A percentile compares a stretch with the other conserved stretches of the same genome.
phyloP scores from a whole-genome alignment of 345 rosid species.

The Bretschneidera sinensis region DNA sequence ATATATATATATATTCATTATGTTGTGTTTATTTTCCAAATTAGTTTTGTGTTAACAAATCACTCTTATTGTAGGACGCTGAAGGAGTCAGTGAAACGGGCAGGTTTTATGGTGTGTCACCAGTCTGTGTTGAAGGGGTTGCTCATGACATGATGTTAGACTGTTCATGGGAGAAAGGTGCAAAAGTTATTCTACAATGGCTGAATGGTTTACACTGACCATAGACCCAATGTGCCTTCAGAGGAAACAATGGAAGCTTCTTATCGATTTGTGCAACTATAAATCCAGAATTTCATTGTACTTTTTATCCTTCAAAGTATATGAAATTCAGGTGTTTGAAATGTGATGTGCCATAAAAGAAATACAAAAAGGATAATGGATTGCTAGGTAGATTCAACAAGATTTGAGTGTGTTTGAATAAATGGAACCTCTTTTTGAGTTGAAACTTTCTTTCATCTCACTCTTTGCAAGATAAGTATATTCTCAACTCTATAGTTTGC shows the following conservation, averaged over 20 bases:
- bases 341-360: too few relatives aligned
- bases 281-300: neutral
- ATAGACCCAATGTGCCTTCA: neutral
- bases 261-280: neutral
- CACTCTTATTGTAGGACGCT: conserved; percentile 36
- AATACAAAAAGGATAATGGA: too few relatives aligned
- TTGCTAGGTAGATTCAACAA: too few relatives aligned
- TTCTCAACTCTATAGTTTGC: too few relatives aligned
- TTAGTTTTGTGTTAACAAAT: neutral
- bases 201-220: conserved; percentile 32
- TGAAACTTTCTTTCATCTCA: too few relatives aligned
- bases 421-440: too few relatives aligned
- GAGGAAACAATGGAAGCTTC: conserved; percentile 3
- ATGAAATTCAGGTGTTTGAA: neutral
- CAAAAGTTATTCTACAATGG: conserved; percentile 49
- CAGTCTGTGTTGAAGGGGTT: conserved; percentile 61
- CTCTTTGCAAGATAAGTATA: too few relatives aligned
- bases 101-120: conserved; percentile 49
- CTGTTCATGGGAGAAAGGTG: conserved; percentile 76
- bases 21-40: too few relatives aligned
- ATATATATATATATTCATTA: too few relatives aligned
- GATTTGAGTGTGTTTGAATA: too few relatives aligned
- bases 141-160: conserved; percentile 95
- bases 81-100: conserved; percentile 71
- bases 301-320: too few relatives aligned